Evolutionary conservation across 2,329 filamentous ascomycete genomes (phyloP).

Genomic region (Cryphonectria japonica): DNA sequence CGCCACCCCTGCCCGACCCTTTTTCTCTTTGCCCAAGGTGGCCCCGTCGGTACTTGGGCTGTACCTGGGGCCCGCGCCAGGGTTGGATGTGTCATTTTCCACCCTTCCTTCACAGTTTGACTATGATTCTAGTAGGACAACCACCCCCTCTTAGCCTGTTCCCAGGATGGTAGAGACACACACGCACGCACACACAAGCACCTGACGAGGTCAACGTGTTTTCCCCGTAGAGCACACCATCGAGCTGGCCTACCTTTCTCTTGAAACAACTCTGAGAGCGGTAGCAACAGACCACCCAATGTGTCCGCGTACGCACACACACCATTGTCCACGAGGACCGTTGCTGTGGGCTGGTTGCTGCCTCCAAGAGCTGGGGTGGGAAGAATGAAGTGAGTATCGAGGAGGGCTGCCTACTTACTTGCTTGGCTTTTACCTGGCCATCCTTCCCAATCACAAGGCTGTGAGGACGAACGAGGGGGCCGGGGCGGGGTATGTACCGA

Average conservation of each 20-base stretch:
- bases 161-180: not conserved
- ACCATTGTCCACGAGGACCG: not conserved
- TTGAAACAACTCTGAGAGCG: too few relatives aligned
- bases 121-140: too few relatives aligned
- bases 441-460: constrained; percentile 14
- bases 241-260: too few relatives aligned
- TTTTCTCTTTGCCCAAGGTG: not conserved
- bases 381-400: not conserved
- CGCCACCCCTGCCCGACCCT: constrained; percentile 18
- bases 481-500: constrained; percentile 20
- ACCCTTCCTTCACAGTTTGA: too few relatives aligned
- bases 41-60: constrained; percentile 14
- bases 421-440: not conserved
- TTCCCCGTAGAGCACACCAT: too few relatives aligned
- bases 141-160: too few relatives aligned
- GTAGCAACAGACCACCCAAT: not conserved
- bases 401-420: not conserved
- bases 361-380: not conserved
- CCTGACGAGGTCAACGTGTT: not conserved
- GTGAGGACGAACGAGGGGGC: not conserved
- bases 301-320: not conserved
- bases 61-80: constrained; percentile 15
- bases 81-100: constrained; percentile 19
- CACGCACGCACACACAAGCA: not conserved
- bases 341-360: not conserved